Base-by-base conservation (phyloP, 2,329 filamentous ascomycete genomes). In the Fusarium sp. region DNA sequence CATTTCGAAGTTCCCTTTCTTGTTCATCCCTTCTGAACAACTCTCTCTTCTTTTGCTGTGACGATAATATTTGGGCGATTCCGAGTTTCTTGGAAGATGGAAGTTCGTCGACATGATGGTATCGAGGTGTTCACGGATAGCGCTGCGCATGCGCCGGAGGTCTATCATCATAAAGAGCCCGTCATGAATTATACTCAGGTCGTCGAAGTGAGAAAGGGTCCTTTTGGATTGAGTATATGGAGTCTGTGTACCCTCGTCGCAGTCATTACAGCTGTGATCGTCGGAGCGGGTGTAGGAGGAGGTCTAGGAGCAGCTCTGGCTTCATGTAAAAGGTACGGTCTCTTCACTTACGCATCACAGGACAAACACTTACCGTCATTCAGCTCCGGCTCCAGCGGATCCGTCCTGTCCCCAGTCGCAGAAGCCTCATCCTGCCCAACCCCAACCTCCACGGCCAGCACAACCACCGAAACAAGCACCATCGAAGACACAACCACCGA, bases 281-380 rank as follows among this genome's bases (percentile, higher is more conserved):
- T 69, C 0, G 66, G 66, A 18, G 66, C 45, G 9, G 51, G 48
- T 8, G 18, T 69, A 0, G 66, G 65, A 4, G 66, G 66, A n/a
- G 66, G 66, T 20, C 9, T 69, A 9, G 66, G 66, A 25, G 66
- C 66, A 46, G 60, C 66, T 37, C 22, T 69, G 18, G 45, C 42
- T 8, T 16, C 37, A 12, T 65, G 60, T 16, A 59, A 65, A 18
- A 60, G 24, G 66, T 69, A 46, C 2, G 22, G 16, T 25, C 12
- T 13, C 4, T 9, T 9, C 6, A 18, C n/a, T 3, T 40, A 4
- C 27, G 3, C 4, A 13, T 7, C 10, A 7, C 12, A 18, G 4
- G 1, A 10, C 6, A 2, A 29, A 34, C 49, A 18, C 34, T 64
- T n/a, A 65, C 32, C 13, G 2, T 10, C 6, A 12, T 14, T 5